A percentile compares a stretch with the other conserved stretches of the same genome.
phyloP scores from a whole-genome alignment of 768 basidiomycete species.

The Tylopilus subfusipes region DNA sequence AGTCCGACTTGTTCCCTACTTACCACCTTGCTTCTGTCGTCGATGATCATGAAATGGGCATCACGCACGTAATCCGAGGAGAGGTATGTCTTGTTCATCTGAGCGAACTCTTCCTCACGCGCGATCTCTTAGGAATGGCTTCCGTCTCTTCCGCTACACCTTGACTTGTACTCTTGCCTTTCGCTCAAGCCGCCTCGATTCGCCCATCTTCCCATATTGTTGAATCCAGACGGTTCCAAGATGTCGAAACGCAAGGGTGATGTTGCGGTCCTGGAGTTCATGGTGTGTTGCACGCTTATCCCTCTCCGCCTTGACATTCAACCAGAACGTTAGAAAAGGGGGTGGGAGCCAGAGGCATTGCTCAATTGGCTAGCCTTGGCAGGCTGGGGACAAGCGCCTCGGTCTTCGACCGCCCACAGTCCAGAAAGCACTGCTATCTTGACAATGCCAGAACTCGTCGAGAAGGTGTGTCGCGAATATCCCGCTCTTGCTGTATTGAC shows the following conservation, averaged over 20 bases:
- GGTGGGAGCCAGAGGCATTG: slow-evolving; percentile 88
- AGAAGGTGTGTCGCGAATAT: slow-evolving; percentile 42
- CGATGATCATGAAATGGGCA: slow-evolving; percentile 94
- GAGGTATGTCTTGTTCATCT: slow-evolving; percentile 52
- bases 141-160: slow-evolving; percentile 85
- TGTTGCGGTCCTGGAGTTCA: slow-evolving; percentile 81
- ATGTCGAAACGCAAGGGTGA: slow-evolving; percentile 95
- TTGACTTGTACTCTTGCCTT: slow-evolving; percentile 82
- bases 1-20: slow-evolving; percentile 90
- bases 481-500: background rate
- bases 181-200: slow-evolving; percentile 71
- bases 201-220: slow-evolving; percentile 85
- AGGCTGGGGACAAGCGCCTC: slow-evolving; percentile 78
- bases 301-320: background rate
- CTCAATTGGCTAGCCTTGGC: slow-evolving; percentile 92
- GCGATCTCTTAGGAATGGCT: slow-evolving; percentile 78
- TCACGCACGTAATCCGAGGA: slow-evolving; percentile 92
- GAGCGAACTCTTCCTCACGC: background rate
- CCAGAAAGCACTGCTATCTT: slow-evolving; percentile 67
- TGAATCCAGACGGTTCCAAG: slow-evolving; percentile 89
- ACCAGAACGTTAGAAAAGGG: slow-evolving; percentile 51
- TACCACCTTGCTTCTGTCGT: slow-evolving; percentile 96
- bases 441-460: slow-evolving; percentile 61
- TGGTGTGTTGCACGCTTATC: slow-evolving; percentile 44
- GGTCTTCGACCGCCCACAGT: slow-evolving; percentile 33